These are phyloP conservation scores for Macrolepiota albuminosa DNA, from an alignment of 768 basidiomycete genomes.

Conservation along the genomic window DNA sequence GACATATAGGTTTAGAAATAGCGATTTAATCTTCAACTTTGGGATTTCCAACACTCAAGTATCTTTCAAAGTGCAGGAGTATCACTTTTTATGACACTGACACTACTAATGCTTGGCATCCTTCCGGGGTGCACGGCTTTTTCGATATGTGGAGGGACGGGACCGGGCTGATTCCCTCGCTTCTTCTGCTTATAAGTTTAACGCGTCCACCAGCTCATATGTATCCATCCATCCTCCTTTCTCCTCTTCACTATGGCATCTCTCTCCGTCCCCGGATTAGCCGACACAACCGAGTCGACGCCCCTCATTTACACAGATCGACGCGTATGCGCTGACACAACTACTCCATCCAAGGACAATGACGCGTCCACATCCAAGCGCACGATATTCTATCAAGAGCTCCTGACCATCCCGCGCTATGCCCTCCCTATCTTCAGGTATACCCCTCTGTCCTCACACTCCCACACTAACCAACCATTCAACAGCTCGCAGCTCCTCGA, in stretches of 20 bases:
- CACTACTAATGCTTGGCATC: not conserved
- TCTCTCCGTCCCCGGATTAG: not conserved
- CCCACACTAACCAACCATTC: not conserved
- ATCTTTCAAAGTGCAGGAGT: not conserved
- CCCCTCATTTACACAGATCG: not conserved
- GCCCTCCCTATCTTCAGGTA: conserved; percentile 1
- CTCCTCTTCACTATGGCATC: not conserved
- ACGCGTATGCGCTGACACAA: not conserved
- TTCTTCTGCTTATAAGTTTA: not conserved
- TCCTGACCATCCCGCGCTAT: conserved; percentile 1
- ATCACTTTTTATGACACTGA: not conserved
- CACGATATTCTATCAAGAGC: conserved; percentile 1
- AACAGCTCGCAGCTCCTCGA: conserved; percentile 74
- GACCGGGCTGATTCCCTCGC: not conserved
- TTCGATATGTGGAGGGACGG: not conserved
- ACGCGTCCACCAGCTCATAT: not conserved
- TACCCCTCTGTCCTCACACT: not conserved
- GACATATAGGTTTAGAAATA: not conserved
- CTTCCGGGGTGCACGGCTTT: not conserved
- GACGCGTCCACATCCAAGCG: not conserved
- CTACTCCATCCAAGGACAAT: not conserved
- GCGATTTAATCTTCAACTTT: not conserved
- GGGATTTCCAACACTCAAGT: not conserved
- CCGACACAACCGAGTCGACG: not conserved
- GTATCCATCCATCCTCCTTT: not conserved